A percentile compares a stretch with the other conserved stretches of the same genome.
phyloP scores from a whole-genome alignment of 129 eudicot genomes.

The Centaurea solstitialis region DNA sequence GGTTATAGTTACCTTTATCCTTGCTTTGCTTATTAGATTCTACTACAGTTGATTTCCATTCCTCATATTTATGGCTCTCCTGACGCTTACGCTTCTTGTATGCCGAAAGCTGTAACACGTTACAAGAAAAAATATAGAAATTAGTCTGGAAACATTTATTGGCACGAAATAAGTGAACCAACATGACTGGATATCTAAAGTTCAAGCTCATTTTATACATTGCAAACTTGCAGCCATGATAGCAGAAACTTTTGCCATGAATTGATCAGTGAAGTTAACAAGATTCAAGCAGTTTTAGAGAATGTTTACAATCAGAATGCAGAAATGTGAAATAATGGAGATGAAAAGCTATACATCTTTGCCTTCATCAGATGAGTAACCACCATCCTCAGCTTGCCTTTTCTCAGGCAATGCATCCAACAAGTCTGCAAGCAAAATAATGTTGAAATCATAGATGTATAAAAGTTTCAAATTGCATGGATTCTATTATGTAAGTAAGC shows the following conservation, averaged over 20 bases:
- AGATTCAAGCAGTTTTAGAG: neutral
- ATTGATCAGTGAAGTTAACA: neutral
- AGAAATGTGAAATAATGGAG: neutral
- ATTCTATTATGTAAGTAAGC: neutral
- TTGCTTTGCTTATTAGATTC: slow-evolving; percentile 53
- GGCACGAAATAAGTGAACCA: neutral
- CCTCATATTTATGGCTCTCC: slow-evolving; percentile 64
- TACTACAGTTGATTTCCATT: slow-evolving; percentile 79
- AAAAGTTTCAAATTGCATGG: neutral
- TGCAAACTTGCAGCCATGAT: neutral
- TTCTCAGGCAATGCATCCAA: slow-evolving; percentile 81
- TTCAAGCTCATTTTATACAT: too few species aligned
- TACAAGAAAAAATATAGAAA: neutral
- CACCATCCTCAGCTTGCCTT: slow-evolving; percentile 75
- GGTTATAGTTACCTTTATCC: slow-evolving; percentile 51
- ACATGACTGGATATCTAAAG: neutral
- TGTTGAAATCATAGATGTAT: neutral
- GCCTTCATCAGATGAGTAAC: slow-evolving; percentile 73
- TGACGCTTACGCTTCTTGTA: slow-evolving; percentile 77
- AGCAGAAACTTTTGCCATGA: neutral
- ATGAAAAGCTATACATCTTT: slow-evolving; percentile 46
- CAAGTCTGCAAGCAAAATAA: slow-evolving; percentile 67
- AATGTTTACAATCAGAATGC: neutral
- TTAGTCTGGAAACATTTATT: neutral
- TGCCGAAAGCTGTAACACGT: slow-evolving; percentile 56